Evolutionary conservation across 805 yeast genomes (phyloP).

Genomic region (Grigorovia humatica): DNA sequence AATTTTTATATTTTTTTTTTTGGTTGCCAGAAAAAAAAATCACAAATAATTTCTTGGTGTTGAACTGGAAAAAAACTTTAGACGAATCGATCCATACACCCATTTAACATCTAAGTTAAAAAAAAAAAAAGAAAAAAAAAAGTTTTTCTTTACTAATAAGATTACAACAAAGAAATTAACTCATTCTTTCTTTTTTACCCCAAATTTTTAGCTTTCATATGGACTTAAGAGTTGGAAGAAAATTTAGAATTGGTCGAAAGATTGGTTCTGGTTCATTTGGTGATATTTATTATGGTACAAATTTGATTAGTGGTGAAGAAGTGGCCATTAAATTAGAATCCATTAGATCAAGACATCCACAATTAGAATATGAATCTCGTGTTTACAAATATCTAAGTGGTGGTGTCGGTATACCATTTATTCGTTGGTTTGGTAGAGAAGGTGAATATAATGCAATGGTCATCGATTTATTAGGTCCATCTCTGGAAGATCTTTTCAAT

Average conservation of each 20-base stretch:
- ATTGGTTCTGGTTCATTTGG: slow-evolving; percentile 98
- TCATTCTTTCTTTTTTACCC: background rate
- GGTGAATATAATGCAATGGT: slow-evolving; percentile 96
- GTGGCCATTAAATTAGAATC: slow-evolving; percentile 94
- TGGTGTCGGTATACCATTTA: slow-evolving; percentile 94
- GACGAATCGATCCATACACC: too few relatives aligned
- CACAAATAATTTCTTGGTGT: too few relatives aligned
- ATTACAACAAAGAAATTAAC: background rate
- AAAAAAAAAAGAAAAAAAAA: too few relatives aligned
- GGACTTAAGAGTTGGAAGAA: slow-evolving; percentile 88
- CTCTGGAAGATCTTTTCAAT: slow-evolving; percentile 89
- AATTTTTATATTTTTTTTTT: too few relatives aligned
- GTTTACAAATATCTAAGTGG: slow-evolving; percentile 92
- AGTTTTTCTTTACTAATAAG: background rate
- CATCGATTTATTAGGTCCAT: slow-evolving; percentile 89
- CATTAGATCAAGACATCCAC: slow-evolving; percentile 88
- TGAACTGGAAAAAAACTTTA: too few relatives aligned
- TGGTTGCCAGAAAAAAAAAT: too few relatives aligned
- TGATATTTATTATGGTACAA: slow-evolving; percentile 87
- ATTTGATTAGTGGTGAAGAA: slow-evolving; percentile 91
- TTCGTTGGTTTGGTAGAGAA: slow-evolving; percentile 94
- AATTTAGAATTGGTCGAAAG: slow-evolving; percentile 86
- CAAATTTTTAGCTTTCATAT: slow-evolving; percentile 14
- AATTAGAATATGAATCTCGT: slow-evolving; percentile 91
- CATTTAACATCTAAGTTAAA: too few relatives aligned